Evolutionary conservation across 2,329 filamentous ascomycete species (phyloP).

Genomic region (Fusarium xylarioides): DNA sequence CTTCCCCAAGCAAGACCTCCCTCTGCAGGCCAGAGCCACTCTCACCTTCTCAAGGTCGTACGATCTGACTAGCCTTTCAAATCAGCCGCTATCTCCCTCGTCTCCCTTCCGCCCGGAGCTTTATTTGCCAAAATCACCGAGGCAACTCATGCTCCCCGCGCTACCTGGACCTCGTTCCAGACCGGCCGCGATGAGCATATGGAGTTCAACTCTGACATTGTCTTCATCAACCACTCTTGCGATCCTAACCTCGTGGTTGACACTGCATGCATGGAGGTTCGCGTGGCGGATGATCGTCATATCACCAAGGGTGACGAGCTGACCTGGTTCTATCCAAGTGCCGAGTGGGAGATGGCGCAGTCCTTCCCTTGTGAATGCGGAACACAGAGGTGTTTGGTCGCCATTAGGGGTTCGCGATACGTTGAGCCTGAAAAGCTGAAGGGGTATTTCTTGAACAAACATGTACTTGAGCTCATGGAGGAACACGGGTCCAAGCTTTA

Average conservation of each 20-base stretch:
- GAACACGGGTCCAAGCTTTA: neutral
- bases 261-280: neutral
- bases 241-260: neutral
- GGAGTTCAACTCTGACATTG: neutral
- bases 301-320: neutral
- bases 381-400: neutral
- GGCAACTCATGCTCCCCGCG: neutral
- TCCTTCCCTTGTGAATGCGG: neutral
- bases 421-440: neutral
- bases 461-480: neutral
- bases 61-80: neutral
- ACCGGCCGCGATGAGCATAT: neutral
- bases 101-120: neutral
- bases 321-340: neutral
- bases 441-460: neutral
- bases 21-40: neutral
- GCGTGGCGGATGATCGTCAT: neutral
- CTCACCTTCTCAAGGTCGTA: neutral
- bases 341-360: neutral
- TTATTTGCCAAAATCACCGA: neutral
- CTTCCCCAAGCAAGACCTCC: neutral
- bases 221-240: neutral
- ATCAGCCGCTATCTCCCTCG: neutral
- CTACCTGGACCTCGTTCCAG: neutral
- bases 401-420: neutral